Base-by-base conservation (phyloP, 108 stramenopile genomes). In the Pseudonitzschia multistriata region DNA sequence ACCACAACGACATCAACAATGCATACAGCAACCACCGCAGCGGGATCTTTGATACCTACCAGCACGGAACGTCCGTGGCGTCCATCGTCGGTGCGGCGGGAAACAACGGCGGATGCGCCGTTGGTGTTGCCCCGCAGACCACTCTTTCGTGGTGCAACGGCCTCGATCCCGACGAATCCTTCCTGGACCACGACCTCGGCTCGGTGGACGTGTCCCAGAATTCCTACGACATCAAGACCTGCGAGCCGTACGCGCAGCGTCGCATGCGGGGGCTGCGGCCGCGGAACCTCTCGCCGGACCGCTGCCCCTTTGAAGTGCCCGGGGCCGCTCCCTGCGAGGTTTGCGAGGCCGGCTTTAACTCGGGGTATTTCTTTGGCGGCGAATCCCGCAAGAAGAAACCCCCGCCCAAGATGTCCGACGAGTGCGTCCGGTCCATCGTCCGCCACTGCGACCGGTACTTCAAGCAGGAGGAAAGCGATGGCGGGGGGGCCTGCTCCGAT, bases 41-140 rank as follows among this genome's bases (percentile, higher is more conserved):
- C 21, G 1, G 55, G 13, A 21, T 56, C 19, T 62, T 15, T 1
- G 35, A 62, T 39, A 1, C 33, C 14, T 7, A 45, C 0, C 39
- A 40, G 10, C 79, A 80, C 52, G 79, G 79, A 1, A 80, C 74
- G n/a, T 35, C 39, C 1, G 70, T 70, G 17, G 79, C 79, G 25
- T 66, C 74, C 5, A 66, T 79, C 19, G 1, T 70, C 10, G 73
- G 56, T 3, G 79, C 62, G 27, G 40, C 50, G 0, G 70, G 35
- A 6, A 71, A 79, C 54, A 79, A 79, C 36, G 67, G 67, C 33
- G 49, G 59, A 14, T 79, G 79, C 52, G 68, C 68, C 17, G 73
- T 79, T 7, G 79, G 79, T 1, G 49, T 79, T 39, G 79, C 79
- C 17, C 79, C 69, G 22, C 55, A 61, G 27, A 68, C 68, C 22